Evolutionary conservation across 1,284 basidiomycete genomes (phyloP), one percentile per base, ranked within the genome.

Genomic region (Papiliotrema fonsecae): DNA sequence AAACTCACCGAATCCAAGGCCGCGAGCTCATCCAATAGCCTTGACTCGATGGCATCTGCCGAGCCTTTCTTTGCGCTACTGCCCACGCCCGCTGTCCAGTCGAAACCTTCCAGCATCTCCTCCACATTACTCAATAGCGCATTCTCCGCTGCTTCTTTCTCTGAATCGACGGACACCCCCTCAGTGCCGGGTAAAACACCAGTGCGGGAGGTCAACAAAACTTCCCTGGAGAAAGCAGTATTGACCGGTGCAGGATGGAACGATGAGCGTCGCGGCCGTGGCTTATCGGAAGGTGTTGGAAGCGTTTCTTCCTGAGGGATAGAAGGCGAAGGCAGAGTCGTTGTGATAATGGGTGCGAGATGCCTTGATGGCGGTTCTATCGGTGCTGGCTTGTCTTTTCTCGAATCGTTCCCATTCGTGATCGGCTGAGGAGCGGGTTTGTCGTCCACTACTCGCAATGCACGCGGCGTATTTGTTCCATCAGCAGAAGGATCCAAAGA

Each of bases 71-170:
- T 67, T n/a, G 52, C 57, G 2, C 50, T 51, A 24, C 43, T 32
- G 27, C 52, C 54, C 6, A 57, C 51, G 7, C 60, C 56, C 80
- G 56, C 86, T 0, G 86, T 83, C 91, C 90, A 97, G 69, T 98
- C 94, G 65, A 97, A 94, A 0, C 93, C 93, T 65, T 98, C 94
- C 10, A 98, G 79, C 88, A 99, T 93, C 69, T 98, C 96, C 68
- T 99, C 96, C 3, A 99, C 89, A 69, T 84, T 93, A 9, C 85
- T 77, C 70, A 96, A 80, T 5, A 87, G 88, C 6, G 85, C 87
- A 59, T 88, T 84, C 32, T 87, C 85, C 37, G 85, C 81, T 49
- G 84, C 82, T 9, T 78, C 76, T 22, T 49, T 49, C n/a, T 65
- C 73, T 7, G 73, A 73, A 19, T 54, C 64, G 46, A 61, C 67